Evolutionary conservation across 768 basidiomycete genomes (phyloP).

Genomic region (Rossbeevera mucosa): DNA sequence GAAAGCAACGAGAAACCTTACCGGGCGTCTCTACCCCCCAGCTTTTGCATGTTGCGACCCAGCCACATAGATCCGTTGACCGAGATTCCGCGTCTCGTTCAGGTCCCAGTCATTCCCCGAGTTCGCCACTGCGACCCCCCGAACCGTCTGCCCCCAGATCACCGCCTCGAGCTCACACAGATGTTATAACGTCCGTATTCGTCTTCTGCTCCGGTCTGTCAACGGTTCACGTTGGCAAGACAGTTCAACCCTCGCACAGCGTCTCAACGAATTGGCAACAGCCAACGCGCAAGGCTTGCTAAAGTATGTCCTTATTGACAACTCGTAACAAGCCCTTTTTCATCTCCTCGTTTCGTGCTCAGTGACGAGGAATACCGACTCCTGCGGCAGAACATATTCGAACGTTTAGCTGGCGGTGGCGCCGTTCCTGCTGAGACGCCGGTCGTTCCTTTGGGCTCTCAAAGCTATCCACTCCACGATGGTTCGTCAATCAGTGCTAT

Average conservation of each 20-base stretch:
- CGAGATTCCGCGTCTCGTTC: constrained; percentile 14
- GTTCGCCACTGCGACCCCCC: constrained; percentile 21
- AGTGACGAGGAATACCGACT: constrained; percentile 86
- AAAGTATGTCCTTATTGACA: constrained; percentile 43
- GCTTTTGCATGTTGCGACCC: constrained; percentile 22
- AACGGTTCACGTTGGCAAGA: constrained; percentile 8
- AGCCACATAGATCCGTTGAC: constrained; percentile 18
- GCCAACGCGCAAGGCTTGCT: constrained; percentile 80
- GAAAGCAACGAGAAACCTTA: constrained; percentile 48
- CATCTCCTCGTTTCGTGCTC: constrained; percentile 7
- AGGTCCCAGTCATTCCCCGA: constrained; percentile 16
- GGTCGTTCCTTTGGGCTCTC: constrained; percentile 50
- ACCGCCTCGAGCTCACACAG: constrained; percentile 34
- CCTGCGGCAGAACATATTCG: constrained; percentile 79
- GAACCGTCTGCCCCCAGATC: constrained; percentile 19
- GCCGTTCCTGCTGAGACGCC: constrained; percentile 58
- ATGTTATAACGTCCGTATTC: constrained; percentile 52
- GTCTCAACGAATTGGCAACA: constrained; percentile 72
- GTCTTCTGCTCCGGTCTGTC: constrained; percentile 10
- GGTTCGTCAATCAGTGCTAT: not conserved
- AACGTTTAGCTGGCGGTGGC: constrained; percentile 61
- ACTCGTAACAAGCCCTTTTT: not conserved
- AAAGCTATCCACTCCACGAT: constrained; percentile 25
- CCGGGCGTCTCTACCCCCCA: constrained; percentile 32
- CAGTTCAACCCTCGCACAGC: constrained; percentile 74